Base-by-base conservation (phyloP, 2,329 filamentous ascomycete species). In the Neocucurbitaria cava region DNA sequence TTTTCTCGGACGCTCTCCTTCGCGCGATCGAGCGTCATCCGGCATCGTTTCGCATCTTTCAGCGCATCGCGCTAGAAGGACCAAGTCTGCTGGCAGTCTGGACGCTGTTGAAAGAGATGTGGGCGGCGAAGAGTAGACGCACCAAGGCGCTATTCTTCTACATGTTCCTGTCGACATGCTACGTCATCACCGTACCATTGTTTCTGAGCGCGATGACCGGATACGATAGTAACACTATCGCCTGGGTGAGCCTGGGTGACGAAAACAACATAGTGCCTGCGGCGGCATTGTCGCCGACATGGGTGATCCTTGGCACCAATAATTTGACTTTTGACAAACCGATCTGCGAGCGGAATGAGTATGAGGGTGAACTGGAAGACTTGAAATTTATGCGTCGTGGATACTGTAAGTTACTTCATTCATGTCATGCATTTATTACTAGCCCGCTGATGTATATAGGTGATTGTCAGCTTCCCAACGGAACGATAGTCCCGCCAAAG, bases 121-220 rank as follows among this genome's bases (percentile, higher is more conserved):
- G 61, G 38, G 50, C 52, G n/a, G 58, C 58, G 13, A 59, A 54
- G 5, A 68, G 66, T 23, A 65, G 56, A 39, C 52, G 65, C 21
- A 68, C 67, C 0, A 62, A 60, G 45, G 46, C 49, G 15, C 40
- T 69, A 4, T 71, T 76, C 48, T 48, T 64, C 3, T 76, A 71
- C 61, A 66, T 74, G 23, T 58, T 74, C 1, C 18, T 75, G 15
- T 64, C 71, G 3, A 69, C 59, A 1, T 35, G 58, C 3, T 76
- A 72, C 33, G 64, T 76, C 13, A 46, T 76, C 1, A 53, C 52
- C 13, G 64, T 76, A 18, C 74, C 72, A 1, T 70, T 72, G 18
- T 59, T 73, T 4, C 43, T 75, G 1, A 52, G 62, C n/a, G 73
- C 74, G 11, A 76, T 77, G 70, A 74, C 71, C 0, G 75, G 75